Evolutionary conservation across 495 filamentous ascomycete species (phyloP).

Genomic region (Podospora comata): DNA sequence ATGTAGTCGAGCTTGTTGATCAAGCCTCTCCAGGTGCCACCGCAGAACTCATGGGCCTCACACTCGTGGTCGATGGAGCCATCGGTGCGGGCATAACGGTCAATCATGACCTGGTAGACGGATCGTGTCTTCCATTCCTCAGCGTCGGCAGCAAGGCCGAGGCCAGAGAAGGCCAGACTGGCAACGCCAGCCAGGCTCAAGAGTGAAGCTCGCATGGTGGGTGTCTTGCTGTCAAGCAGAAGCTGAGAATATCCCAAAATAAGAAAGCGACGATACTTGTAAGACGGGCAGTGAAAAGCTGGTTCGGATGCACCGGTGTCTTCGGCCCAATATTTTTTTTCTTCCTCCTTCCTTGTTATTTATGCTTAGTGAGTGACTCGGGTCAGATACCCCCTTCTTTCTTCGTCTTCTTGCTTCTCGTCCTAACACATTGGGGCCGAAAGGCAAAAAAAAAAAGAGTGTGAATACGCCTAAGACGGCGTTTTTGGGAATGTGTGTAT

Average conservation of each 20-base stretch:
- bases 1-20: constrained; percentile 37
- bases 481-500: not conserved
- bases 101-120: constrained; percentile 74
- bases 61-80: constrained; percentile 57
- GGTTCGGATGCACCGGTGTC: constrained; percentile 16
- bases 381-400: constrained; percentile 19
- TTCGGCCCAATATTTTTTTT: constrained; percentile 8
- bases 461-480: not conserved
- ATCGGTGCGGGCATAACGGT: constrained; percentile 67
- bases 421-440: constrained; percentile 10
- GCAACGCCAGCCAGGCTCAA: constrained; percentile 24
- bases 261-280: constrained; percentile 13
- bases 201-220: constrained; percentile 26
- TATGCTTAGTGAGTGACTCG: constrained; percentile 29
- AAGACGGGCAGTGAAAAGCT: not conserved
- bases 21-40: constrained; percentile 60
- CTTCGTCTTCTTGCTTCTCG: constrained; percentile 7
- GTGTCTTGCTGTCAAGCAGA: not conserved
- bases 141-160: constrained; percentile 25
- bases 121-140: constrained; percentile 60
- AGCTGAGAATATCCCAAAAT: not conserved
- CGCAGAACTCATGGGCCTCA: constrained; percentile 62
- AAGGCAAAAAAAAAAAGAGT: not conserved
- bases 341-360: not conserved
- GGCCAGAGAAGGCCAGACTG: constrained; percentile 28